Evolutionary conservation across 2,329 filamentous ascomycete species (phyloP).

Genomic region (Lasiodiplodia citricola): DNA sequence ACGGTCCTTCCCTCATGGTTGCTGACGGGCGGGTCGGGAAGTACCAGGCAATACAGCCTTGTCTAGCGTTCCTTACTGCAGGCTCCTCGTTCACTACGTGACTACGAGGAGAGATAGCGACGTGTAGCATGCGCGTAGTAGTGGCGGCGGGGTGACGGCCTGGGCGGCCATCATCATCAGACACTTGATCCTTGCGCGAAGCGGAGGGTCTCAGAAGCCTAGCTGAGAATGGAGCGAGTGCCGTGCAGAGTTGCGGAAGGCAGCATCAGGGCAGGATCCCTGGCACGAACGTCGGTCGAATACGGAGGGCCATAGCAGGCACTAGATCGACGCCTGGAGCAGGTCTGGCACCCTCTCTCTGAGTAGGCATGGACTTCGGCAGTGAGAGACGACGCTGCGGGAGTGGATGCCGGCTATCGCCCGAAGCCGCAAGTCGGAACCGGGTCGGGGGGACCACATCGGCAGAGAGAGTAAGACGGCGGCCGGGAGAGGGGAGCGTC

Average conservation of each 20-base stretch:
- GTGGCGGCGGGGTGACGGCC: no score
- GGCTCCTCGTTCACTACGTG: background rate
- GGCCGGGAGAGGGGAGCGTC: background rate
- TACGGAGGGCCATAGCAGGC: background rate
- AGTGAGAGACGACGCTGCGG: background rate
- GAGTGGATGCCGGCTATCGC: background rate
- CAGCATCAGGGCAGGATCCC: background rate
- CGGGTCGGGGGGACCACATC: background rate
- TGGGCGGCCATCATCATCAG: background rate
- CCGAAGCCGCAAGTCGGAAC: background rate
- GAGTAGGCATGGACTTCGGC: background rate
- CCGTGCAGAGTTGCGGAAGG: background rate
- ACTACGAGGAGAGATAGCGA: background rate
- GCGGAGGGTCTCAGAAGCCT: background rate
- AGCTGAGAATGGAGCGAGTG: constrained; percentile 1
- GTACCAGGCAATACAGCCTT: no score
- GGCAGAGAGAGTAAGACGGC: background rate
- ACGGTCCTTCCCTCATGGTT: background rate
- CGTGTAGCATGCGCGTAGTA: background rate
- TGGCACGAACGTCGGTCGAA: background rate
- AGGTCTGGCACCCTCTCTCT: background rate
- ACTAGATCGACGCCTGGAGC: background rate
- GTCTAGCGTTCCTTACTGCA: background rate
- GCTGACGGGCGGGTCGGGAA: background rate
- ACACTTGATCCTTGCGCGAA: background rate